Percentiles rank a stretch among this genome's conserved stretches.
Evolutionary conservation across 345 rosid genomes (phyloP).

Genomic region (Sonneratia caseolaris): DNA sequence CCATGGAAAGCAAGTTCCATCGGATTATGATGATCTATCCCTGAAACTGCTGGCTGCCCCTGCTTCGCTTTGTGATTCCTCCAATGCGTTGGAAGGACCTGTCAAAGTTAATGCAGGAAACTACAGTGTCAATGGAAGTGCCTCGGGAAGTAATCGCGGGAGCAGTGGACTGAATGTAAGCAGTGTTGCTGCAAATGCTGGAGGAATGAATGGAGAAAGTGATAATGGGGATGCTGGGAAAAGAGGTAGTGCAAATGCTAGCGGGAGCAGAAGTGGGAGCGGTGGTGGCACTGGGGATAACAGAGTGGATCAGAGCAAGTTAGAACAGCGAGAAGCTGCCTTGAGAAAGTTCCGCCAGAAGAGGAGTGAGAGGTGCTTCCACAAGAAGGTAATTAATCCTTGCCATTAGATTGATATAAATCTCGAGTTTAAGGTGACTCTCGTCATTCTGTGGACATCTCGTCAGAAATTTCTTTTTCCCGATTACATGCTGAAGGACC

Average conservation of each 20-base stretch:
- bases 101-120: constrained; percentile 32
- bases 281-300: constrained; percentile 16
- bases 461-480: not conserved
- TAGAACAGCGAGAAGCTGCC: constrained; percentile 53
- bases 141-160: constrained; percentile 52
- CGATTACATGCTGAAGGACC: no score
- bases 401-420: not conserved
- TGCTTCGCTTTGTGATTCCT: constrained; percentile 42
- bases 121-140: constrained; percentile 47
- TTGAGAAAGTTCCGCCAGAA: constrained; percentile 61
- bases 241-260: constrained; percentile 21
- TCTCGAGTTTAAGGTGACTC: not conserved
- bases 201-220: constrained; percentile 29
- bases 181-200: constrained; percentile 37
- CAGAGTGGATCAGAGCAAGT: constrained; percentile 20
- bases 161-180: constrained; percentile 50
- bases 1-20: constrained; percentile 15
- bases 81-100: constrained; percentile 23
- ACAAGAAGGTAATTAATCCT: constrained; percentile 54
- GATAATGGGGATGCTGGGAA: constrained; percentile 43
- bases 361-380: constrained; percentile 75
- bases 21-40: constrained; percentile 22
- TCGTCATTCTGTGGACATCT: not conserved
- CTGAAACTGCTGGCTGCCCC: constrained; percentile 23
- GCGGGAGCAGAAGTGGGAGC: constrained; percentile 5